phyloP scores from a whole-genome alignment of 441 rosid genomes.

The Croton setiger region DNA sequence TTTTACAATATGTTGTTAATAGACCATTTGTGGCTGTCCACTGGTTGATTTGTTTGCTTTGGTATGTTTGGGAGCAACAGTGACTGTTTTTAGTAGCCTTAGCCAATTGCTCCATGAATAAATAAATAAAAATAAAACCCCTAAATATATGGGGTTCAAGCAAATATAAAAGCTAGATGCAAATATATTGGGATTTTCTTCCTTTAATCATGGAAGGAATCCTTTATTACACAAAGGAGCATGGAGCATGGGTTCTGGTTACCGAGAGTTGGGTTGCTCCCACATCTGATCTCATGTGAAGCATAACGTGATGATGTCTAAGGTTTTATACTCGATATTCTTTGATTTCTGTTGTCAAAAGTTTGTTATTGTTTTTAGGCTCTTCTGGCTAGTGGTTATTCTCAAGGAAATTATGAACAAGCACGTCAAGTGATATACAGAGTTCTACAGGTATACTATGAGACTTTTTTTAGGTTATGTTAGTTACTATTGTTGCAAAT shows the following conservation, averaged over 20 bases:
- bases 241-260: neutral
- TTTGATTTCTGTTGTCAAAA: neutral
- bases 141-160: neutral
- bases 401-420: slow-evolving; percentile 66
- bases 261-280: slow-evolving; percentile 4
- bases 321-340: slow-evolving; percentile 1
- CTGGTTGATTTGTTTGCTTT: neutral
- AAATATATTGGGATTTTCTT: neutral
- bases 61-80: neutral
- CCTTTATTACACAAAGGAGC: neutral
- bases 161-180: slow-evolving; percentile 3
- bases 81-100: slow-evolving; percentile 1
- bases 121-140: neutral
- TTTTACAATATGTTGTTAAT: neutral
- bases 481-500: neutral
- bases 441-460: slow-evolving; percentile 53
- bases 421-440: slow-evolving; percentile 63
- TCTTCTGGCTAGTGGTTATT: slow-evolving; percentile 72
- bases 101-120: neutral
- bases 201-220: neutral
- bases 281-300: neutral
- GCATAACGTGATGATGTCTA: neutral
- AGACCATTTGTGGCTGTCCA: neutral
- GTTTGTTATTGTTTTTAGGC: slow-evolving; percentile 45
- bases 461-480: slow-evolving; percentile 1